Conservation (phyloP, 2,329 filamentous ascomycete genomes). For the Dendrostoma leiphaemia region DNA sequence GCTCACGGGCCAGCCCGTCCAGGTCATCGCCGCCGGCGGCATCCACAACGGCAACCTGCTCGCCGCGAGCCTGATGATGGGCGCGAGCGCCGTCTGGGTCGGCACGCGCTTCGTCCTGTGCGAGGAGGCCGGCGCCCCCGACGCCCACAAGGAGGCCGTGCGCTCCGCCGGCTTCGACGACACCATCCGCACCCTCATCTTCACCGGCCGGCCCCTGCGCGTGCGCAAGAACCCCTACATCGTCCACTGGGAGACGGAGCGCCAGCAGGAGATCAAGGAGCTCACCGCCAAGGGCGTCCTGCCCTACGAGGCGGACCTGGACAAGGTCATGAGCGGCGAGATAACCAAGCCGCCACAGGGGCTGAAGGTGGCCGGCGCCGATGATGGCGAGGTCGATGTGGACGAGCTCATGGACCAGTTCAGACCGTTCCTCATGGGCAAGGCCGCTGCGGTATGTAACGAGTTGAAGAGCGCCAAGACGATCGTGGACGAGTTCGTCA, state of each 20-base stretch:
- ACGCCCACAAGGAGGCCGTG: slow-evolving; percentile 93
- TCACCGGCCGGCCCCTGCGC: slow-evolving; percentile 91
- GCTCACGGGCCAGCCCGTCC: slow-evolving; percentile 81
- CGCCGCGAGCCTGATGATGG: slow-evolving; percentile 88
- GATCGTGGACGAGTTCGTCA: slow-evolving; percentile 92
- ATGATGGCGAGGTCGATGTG: slow-evolving; percentile 64
- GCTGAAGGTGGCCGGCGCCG: slow-evolving; percentile 62
- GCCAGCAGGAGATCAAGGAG: slow-evolving; percentile 85
- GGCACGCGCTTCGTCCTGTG: slow-evolving; percentile 93
- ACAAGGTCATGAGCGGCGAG: slow-evolving; percentile 69
- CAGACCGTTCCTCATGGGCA: slow-evolving; percentile 91
- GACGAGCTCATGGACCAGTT: slow-evolving; percentile 92
- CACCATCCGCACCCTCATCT: slow-evolving; percentile 96
- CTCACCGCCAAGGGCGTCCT: slow-evolving; percentile 86
- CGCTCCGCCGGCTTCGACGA: slow-evolving; percentile 90
- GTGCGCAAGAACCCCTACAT: slow-evolving; percentile 95
- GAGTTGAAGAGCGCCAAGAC: slow-evolving; percentile 88
- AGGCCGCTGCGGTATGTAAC: slow-evolving; percentile 89
- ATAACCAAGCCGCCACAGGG: slow-evolving; percentile 64
- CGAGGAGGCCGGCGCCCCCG: slow-evolving; percentile 91
- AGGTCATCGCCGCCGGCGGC: slow-evolving; percentile 90
- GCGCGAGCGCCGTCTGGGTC: slow-evolving; percentile 91
- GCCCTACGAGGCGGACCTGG: slow-evolving; percentile 91
- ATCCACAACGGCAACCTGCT: slow-evolving; percentile 90
- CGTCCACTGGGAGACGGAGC: slow-evolving; percentile 92